Evolutionary conservation across 2,329 filamentous ascomycete genomes (phyloP).

Genomic region (Fusarium sp.): DNA sequence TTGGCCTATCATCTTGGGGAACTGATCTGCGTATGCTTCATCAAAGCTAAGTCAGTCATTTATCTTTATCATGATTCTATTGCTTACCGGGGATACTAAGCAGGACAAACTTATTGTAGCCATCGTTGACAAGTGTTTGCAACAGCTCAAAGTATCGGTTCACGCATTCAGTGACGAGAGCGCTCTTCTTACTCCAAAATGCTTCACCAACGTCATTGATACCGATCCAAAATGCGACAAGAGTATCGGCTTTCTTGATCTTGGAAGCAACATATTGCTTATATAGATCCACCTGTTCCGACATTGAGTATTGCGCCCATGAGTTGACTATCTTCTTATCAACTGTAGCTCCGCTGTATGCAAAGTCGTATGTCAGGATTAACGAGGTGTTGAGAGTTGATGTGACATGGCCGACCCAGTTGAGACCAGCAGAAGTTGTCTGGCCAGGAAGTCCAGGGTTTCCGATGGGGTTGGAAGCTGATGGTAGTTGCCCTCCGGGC

Average conservation of each 20-base stretch:
- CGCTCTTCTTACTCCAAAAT: constrained; percentile 30
- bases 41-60: neutral
- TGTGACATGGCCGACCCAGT: constrained; percentile 39
- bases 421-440: constrained; percentile 36
- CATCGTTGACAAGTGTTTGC: constrained; percentile 15
- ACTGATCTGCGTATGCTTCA: constrained; percentile 28
- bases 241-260: neutral
- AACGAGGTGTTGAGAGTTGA: constrained; percentile 30
- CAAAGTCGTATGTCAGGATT: constrained; percentile 40
- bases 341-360: constrained; percentile 37
- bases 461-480: constrained; percentile 26
- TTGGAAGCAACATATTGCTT: constrained; percentile 30
- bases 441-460: constrained; percentile 35
- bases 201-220: constrained; percentile 41
- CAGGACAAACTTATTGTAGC: constrained; percentile 27
- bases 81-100: constrained; percentile 23
- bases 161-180: constrained; percentile 27
- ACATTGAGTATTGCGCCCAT: constrained; percentile 33
- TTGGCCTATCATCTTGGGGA: constrained; percentile 31
- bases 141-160: constrained; percentile 37
- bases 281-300: constrained; percentile 35
- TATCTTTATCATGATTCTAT: fast-evolving
- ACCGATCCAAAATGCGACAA: constrained; percentile 39
- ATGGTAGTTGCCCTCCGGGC: constrained; percentile 28
- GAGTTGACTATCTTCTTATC: constrained; percentile 39